A percentile compares a stretch with the other conserved stretches of the same genome.
Evolutionary conservation across 2,329 filamentous ascomycete genomes (phyloP).

Genomic region (Drechslera avenae): DNA sequence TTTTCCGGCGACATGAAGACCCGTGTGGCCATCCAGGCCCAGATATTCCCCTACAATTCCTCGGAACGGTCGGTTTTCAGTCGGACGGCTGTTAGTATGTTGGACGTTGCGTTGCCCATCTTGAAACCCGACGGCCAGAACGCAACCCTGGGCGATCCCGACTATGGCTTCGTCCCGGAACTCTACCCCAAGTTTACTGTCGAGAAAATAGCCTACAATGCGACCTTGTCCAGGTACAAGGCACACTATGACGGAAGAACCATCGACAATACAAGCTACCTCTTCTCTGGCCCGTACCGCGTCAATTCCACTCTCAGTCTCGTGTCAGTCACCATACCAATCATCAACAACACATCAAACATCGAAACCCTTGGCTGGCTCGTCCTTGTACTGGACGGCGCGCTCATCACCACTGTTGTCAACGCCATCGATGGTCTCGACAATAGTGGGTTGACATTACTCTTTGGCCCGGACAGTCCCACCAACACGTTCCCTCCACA

Average conservation of each 20-base stretch:
- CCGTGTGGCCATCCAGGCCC: constrained; percentile 68
- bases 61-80: constrained; percentile 54
- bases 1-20: constrained; percentile 62
- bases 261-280: constrained; percentile 57
- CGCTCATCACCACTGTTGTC: constrained; percentile 66
- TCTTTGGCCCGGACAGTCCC: constrained; percentile 69
- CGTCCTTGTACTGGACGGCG: constrained; percentile 75
- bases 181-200: constrained; percentile 84
- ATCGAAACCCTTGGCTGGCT: constrained; percentile 79
- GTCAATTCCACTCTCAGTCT: constrained; percentile 76
- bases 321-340: constrained; percentile 79
- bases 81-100: constrained; percentile 55
- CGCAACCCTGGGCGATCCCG: constrained; percentile 65
- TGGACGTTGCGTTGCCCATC: constrained; percentile 67
- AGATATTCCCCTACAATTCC: constrained; percentile 72
- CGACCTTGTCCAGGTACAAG: constrained; percentile 40
- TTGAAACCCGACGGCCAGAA: constrained; percentile 60
- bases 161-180: constrained; percentile 69
- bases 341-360: constrained; percentile 68
- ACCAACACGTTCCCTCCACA: constrained; percentile 62
- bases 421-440: constrained; percentile 72
- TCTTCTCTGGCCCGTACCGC: constrained; percentile 77
- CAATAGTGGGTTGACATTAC: constrained; percentile 69
- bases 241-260: constrained; percentile 52
- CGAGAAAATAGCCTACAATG: constrained; percentile 41